A percentile compares a stretch with the other conserved stretches of the same genome.
phyloP scores from a whole-genome alignment of 75 land plant genomes.

The Gnetum montanum region DNA sequence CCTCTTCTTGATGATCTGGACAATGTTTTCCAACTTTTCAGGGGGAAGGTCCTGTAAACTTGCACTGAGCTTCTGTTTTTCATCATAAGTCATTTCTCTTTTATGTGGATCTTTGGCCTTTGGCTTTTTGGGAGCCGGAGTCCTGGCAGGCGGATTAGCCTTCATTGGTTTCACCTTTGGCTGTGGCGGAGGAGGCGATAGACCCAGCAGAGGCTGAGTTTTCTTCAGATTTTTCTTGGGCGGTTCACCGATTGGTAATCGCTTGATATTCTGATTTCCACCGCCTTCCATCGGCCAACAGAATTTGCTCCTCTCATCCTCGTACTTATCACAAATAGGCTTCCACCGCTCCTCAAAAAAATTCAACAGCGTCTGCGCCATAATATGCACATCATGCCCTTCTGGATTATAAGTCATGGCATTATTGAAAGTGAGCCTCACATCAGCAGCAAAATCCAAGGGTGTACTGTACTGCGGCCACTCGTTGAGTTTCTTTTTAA shows the following conservation, averaged over 20 bases:
- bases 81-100: slow-evolving; percentile 37
- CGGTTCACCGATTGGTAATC: background rate
- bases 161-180: background rate
- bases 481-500: slow-evolving; percentile 33
- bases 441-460: slow-evolving; percentile 54
- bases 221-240: slow-evolving; percentile 9
- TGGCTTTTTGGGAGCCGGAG: slow-evolving; percentile 19
- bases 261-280: background rate
- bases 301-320: slow-evolving; percentile 3
- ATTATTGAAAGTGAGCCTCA: slow-evolving; percentile 63
- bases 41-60: slow-evolving; percentile 32
- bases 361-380: slow-evolving; percentile 29
- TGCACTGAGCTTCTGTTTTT: slow-evolving; percentile 38
- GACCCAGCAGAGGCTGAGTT: slow-evolving; percentile 1
- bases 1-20: slow-evolving; percentile 37
- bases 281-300: background rate
- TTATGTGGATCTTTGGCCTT: slow-evolving; percentile 34
- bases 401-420: slow-evolving; percentile 64
- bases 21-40: slow-evolving; percentile 41
- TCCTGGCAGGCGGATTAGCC: background rate
- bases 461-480: slow-evolving; percentile 26
- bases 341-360: slow-evolving; percentile 42
- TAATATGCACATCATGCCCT: slow-evolving; percentile 46
- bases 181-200: background rate
- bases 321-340: slow-evolving; percentile 11